Conservation (phyloP, 306 rosid genomes). For the Prinsepia uniflora region DNA sequence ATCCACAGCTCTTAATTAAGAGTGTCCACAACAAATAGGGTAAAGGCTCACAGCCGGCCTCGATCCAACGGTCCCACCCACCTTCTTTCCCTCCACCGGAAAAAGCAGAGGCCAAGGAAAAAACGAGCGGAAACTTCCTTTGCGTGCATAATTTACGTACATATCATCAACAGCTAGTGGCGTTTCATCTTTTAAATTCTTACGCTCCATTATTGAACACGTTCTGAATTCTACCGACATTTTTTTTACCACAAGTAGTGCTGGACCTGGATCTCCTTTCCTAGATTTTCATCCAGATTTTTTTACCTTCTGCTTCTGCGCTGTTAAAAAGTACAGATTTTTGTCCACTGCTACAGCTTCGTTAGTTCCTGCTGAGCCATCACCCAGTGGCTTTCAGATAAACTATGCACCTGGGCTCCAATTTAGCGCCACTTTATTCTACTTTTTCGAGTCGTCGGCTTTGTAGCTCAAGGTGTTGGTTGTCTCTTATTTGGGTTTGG, state of each 20-base stretch:
- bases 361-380: not conserved
- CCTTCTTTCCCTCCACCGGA: not conserved
- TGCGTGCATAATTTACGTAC: not conserved
- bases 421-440: constrained; percentile 5
- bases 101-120: not conserved
- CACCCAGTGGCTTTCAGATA: not conserved
- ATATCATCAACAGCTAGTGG: not conserved
- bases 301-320: not conserved
- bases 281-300: not conserved
- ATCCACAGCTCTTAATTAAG: not conserved
- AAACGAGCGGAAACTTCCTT: constrained; percentile 4
- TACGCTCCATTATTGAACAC: not conserved
- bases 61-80: not conserved
- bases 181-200: not conserved
- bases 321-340: constrained; percentile 2
- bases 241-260: not conserved
- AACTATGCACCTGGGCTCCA: constrained; percentile 12
- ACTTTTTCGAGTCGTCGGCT: constrained; percentile 1
- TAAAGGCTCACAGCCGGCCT: not conserved
- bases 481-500: constrained; percentile 10
- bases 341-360: not conserved
- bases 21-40: not conserved
- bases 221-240: constrained; percentile 1
- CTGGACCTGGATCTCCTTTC: not conserved
- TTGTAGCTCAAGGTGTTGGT: not conserved